These are phyloP conservation scores for Leccinum disarticulatum DNA, from an alignment of 768 basidiomycete species.

Conservation along the genomic window DNA sequence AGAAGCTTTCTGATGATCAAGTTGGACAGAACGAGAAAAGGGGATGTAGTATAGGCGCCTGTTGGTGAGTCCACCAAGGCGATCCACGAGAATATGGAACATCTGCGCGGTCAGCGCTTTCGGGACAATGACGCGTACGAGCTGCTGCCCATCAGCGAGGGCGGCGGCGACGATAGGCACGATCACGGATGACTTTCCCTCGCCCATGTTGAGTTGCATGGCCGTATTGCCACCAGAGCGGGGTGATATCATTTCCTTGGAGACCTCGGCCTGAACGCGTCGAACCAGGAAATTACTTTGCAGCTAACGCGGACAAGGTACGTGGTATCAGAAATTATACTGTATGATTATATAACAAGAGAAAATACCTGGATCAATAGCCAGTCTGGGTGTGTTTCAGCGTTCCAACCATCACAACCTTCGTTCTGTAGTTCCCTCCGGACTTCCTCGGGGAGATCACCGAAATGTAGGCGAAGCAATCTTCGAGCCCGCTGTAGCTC, in stretches of 20 bases:
- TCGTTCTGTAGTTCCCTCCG: conserved; percentile 26
- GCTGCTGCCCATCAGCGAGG: conserved; percentile 27
- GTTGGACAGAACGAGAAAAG: conserved; percentile 28
- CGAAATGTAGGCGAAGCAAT: conserved; percentile 24
- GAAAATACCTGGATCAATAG: conserved; percentile 43
- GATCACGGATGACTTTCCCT: conserved; percentile 34
- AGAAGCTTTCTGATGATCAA: background rate
- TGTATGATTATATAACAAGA: background rate
- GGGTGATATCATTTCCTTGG: conserved; percentile 35
- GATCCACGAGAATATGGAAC: conserved; percentile 33
- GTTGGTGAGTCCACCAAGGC: conserved; percentile 33
- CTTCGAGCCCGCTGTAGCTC: conserved; percentile 39
- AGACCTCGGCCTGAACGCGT: conserved; percentile 23
- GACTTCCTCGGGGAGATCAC: conserved; percentile 32
- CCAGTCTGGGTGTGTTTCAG: conserved; percentile 36
- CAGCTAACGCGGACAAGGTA: conserved; percentile 25
- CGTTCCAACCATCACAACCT: conserved; percentile 19
- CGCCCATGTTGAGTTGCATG: conserved; percentile 42
- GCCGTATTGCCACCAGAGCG: conserved; percentile 32
- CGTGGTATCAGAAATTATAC: background rate
- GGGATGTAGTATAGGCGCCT: conserved; percentile 35
- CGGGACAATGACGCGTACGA: conserved; percentile 29
- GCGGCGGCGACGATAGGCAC: conserved; percentile 28
- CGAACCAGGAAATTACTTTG: conserved; percentile 14
- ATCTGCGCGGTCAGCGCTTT: conserved; percentile 31